Evolutionary conservation across 768 basidiomycete species (phyloP).

Genomic region (Pholiota microspora): DNA sequence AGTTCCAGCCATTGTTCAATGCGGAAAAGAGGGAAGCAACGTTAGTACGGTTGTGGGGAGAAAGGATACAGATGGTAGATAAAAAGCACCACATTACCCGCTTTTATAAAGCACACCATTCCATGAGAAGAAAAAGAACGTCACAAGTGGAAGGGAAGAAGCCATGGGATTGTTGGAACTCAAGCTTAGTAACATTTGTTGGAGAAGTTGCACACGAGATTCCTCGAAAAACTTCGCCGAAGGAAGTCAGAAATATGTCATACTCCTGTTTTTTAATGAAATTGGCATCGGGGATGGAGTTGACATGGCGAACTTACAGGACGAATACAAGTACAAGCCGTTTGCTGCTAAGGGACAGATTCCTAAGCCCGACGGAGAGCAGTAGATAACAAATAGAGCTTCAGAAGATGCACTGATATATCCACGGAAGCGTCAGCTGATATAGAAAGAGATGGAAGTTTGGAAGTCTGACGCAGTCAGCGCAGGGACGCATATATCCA

Average conservation of each 20-base stretch:
- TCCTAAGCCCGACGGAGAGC: not conserved
- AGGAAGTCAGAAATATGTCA: too few species aligned
- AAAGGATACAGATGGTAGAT: not conserved
- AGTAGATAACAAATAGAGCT: not conserved
- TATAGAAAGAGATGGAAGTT: not conserved
- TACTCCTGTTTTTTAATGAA: too few species aligned
- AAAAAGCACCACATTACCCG: not conserved
- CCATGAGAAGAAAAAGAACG: not conserved
- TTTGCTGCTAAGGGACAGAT: not conserved
- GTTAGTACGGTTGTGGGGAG: not conserved
- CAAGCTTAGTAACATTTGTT: not conserved
- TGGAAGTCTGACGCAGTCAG: not conserved
- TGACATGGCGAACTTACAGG: too few species aligned
- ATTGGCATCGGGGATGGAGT: too few species aligned
- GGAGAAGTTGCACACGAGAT: not conserved
- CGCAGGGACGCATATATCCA: not conserved
- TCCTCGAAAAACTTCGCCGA: not conserved
- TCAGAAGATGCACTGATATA: not conserved
- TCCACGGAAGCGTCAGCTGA: not conserved
- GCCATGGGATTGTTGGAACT: not conserved
- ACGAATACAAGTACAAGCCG: too few species aligned
- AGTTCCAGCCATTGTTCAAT: slow-evolving; percentile 30
- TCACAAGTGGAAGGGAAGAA: not conserved
- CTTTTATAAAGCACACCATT: not conserved
- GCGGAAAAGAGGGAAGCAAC: not conserved